Conservation (phyloP, 2,329 filamentous ascomycete genomes). For the Epichloe amarillans region DNA sequence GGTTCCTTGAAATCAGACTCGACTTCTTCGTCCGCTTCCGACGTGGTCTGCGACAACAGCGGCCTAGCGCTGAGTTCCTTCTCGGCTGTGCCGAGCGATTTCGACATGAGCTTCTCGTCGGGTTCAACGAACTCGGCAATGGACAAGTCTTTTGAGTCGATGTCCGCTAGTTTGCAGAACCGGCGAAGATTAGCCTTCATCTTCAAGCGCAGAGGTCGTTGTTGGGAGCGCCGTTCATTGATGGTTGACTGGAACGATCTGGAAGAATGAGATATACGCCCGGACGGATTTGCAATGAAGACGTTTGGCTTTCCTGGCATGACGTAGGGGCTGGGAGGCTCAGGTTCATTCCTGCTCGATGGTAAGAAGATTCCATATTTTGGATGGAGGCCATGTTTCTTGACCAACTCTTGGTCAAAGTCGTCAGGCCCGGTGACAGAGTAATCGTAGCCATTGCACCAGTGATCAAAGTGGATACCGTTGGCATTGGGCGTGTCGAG, state of each 20-base stretch:
- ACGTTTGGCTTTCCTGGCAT: conserved; percentile 35
- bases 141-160: conserved; percentile 21
- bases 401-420: conserved; percentile 36
- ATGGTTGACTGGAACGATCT: conserved; percentile 26
- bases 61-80: conserved; percentile 20
- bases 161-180: conserved; percentile 23
- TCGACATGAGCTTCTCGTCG: conserved; percentile 19
- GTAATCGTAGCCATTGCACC: conserved; percentile 38
- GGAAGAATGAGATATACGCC: conserved; percentile 35
- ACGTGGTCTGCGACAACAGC: conserved; percentile 13
- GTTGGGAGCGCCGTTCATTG: conserved; percentile 21
- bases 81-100: conserved; percentile 23
- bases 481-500: conserved; percentile 40
- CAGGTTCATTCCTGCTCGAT: conserved; percentile 31
- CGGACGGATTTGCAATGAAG: conserved; percentile 32
- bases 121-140: conserved; percentile 20
- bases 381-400: conserved; percentile 38
- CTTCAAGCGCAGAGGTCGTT: conserved; percentile 21
- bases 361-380: conserved; percentile 39
- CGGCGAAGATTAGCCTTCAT: conserved; percentile 21
- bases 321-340: conserved; percentile 25
- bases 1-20: conserved; percentile 4
- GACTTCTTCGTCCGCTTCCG: conserved; percentile 13
- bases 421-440: conserved; percentile 34
- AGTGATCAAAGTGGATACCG: conserved; percentile 40